Evolutionary conservation across 164 flowering plant species (phyloP), one percentile per base, ranked within the genome.

Genomic region (Akebia trifoliata): DNA sequence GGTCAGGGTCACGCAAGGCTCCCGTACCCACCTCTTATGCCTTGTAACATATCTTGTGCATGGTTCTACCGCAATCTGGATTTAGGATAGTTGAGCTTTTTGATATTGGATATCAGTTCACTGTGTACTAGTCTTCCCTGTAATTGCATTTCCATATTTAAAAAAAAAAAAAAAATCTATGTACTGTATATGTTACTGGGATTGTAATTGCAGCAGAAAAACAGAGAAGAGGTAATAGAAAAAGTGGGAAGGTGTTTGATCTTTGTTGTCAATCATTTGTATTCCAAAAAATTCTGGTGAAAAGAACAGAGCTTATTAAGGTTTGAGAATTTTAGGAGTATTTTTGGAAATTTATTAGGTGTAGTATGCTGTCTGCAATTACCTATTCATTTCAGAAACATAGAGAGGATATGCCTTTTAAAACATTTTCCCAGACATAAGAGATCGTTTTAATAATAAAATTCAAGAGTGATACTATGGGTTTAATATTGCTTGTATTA

Each of bases 131-230:
- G 56, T 59, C 45, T 21, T 20, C 36, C 73, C 71, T 63, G 80
- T 74, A 71, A 61, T 54, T 53, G 53, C 57, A 44, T 36, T 68
- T 62, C 62, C 60, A 20, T 76, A 69, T 56, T 56, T 69, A 54
- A 56, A 14, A 7, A n/a, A 20, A 14, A 51, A 20, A 31, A 22
- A 47, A 51, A 59, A 58, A 55, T 65, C 71, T 54, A 60, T 69
- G 50, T 65, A 65, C 69, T 68, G 47, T 69, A 65, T 20, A 53
- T 18, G 51, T 69, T 50, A 49, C 69, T 63, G 73, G 61, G 53
- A 44, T 24, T 64, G 72, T 30, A 59, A 61, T 71, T 61, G 70
- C 71, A 52, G 75, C 65, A 54, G 59, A 48, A 56, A 57, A 22
- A 30, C 28, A 44, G 51, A 59, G 52, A 40, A 54, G 30, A 24